phyloP scores from a whole-genome alignment of 106 monocot genomes.

The Phalaenopsis equestris region DNA sequence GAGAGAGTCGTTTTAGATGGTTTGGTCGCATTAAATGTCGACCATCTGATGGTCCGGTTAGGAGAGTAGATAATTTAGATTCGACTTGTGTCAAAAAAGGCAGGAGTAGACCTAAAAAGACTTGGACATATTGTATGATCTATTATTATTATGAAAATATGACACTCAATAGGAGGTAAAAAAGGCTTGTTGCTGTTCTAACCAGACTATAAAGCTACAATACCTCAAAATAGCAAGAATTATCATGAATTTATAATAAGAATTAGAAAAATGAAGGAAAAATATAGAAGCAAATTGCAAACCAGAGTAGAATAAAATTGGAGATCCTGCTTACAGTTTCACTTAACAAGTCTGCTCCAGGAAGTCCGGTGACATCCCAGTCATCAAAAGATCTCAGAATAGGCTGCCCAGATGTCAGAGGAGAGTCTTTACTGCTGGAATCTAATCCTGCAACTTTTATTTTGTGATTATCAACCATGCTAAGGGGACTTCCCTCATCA shows the following conservation, averaged over 20 bases:
- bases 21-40: no score
- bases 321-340: constrained; percentile 52
- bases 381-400: constrained; percentile 45
- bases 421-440: constrained; percentile 24
- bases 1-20: no score
- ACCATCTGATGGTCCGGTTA: no score
- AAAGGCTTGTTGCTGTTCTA: background rate
- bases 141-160: no score
- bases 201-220: background rate
- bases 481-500: constrained; percentile 54
- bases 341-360: constrained; percentile 76
- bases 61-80: no score
- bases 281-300: background rate
- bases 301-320: background rate
- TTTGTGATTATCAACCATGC: constrained; percentile 43
- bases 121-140: no score
- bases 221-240: background rate
- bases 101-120: no score
- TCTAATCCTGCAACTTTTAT: constrained; percentile 33
- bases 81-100: no score
- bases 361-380: constrained; percentile 87
- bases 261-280: background rate
- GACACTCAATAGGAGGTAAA: no score
- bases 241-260: background rate
- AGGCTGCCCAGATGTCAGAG: constrained; percentile 14